phyloP scores from a whole-genome alignment of 2,329 filamentous ascomycete species.

The Phialophora macrospora region DNA sequence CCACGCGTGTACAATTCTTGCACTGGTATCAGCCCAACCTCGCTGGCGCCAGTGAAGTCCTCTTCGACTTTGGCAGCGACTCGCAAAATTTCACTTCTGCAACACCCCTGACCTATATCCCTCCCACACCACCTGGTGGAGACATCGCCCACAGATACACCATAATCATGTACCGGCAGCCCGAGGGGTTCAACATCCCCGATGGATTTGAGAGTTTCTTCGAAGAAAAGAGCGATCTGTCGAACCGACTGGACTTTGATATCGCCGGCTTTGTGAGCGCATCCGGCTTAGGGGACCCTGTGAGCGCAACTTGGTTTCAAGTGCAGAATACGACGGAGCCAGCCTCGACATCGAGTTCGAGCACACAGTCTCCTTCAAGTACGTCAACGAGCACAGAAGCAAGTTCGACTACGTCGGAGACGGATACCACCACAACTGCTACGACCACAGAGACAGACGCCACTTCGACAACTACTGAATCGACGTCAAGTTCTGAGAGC shows the following conservation, averaged over 20 bases:
- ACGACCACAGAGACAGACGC: background rate
- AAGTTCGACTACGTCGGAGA: constrained; percentile 1
- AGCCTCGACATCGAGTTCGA: constrained; percentile 9
- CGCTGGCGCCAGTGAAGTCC: constrained; percentile 28
- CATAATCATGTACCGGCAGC: constrained; percentile 43
- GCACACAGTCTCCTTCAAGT: constrained; percentile 1
- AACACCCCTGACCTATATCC: constrained; percentile 39
- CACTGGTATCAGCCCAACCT: constrained; percentile 35
- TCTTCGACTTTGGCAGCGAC: constrained; percentile 22
- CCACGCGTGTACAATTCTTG: constrained; percentile 24
- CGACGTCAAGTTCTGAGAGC: background rate
- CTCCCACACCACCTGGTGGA: constrained; percentile 41
- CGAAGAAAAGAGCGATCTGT: constrained; percentile 25
- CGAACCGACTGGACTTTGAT: constrained; percentile 44
- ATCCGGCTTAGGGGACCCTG: constrained; percentile 40
- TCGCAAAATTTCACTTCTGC: constrained; percentile 25
- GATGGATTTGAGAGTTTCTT: constrained; percentile 43
- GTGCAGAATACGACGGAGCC: constrained; percentile 32
- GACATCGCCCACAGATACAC: constrained; percentile 43
- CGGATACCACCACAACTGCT: background rate
- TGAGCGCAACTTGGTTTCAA: constrained; percentile 50
- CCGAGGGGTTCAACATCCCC: constrained; percentile 41
- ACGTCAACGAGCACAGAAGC: background rate
- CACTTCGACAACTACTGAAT: background rate
- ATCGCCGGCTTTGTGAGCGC: constrained; percentile 44